Base-by-base conservation (phyloP, 306 rosid species). In the Crotalaria pallida region DNA sequence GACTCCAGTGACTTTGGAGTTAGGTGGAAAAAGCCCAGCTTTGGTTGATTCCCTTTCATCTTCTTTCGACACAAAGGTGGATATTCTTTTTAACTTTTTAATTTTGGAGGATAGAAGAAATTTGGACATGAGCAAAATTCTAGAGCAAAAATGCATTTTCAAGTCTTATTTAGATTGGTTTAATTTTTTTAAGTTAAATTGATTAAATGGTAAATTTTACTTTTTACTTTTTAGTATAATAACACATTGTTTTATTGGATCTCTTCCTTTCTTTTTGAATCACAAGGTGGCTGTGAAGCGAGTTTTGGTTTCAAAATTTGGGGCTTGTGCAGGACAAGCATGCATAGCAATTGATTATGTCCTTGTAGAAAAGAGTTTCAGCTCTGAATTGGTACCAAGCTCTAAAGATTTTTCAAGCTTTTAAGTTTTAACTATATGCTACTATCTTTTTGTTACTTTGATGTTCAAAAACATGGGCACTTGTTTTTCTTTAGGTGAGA, bases 11-110 rank as follows among this genome's bases (percentile, higher is more conserved):
- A 75, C 68, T 26, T 66, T 90, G 76, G 97, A 90, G 81, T 71
- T 88, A 12, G 97, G 97, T 2, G 97, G 97, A 52, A 90, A 90
- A 70, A 88, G 95, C 69, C 97, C 97, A 0, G 92, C 90, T 22
- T 18, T 88, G 7, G 18, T 86, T 64, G 97, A 90, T 66, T 85
- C 91, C 45, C 86, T 90, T 61, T 73, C 92, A 7, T 4, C 73
- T 57, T 83, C 88, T 59, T 84, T 84, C 82, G 92, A 88, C 38
- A 66, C 11, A 17, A 74, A 90, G 87, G 94, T 87, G 16, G 2
- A 26, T 59, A 1, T 21, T 17, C 47, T 8, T n/a, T n/a, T n/a
- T n/a, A n/a, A n/a, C n/a, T n/a, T n/a, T n/a, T n/a, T n/a, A n/a
- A n/a, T n/a, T n/a, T n/a, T n/a, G n/a, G n/a, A n/a, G n/a, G n/a